Base-by-base conservation (phyloP, 208 protist genomes). In the Trypanosoma grayi region DNA sequence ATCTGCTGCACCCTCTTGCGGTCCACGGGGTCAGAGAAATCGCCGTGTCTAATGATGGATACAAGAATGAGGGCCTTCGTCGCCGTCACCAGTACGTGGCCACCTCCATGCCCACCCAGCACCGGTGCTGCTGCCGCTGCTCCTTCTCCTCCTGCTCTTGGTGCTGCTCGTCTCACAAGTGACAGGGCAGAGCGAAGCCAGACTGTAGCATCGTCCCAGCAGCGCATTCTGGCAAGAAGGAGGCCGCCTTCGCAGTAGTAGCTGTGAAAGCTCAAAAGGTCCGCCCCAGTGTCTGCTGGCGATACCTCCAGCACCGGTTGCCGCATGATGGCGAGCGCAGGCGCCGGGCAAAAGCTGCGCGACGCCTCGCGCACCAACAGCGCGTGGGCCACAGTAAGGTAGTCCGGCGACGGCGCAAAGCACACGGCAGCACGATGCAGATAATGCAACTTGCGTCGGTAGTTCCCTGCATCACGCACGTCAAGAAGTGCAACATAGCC, bases 171-270 rank as follows among this genome's bases (percentile, higher is more conserved):
- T 41, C 48, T 52, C 10, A 25, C 1, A 4, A 48, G 2, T 16
- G 31, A 41, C 24, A 72, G 8, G 11, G 51, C 48, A 10, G 27
- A 31, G 1, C 58, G 66, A 43, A 66, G 64, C 70, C 41, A 74
- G 43, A 66, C 68, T 24, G 57, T 55, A 5, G 85, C 81, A 22
- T 75, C 67, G 8, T 57, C 65, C 72, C 81, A 87, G 34, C 54
- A 66, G 2, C 60, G 50, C 4, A 68, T 43, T 1, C 30, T 46
- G 9, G 66, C 66, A 30, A 82, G 64, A 9, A 88, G 51, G 9
- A 83, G 44, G 8, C 68, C 81, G 6, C 73, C 79, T 41, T 85
- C 70, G 11, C 51, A 55, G 51, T 79, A 79, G 52, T 87, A 88
- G 11, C 44, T 41, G 16, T 80, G 56, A 58, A 76, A 82, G 65